Evolutionary conservation across 345 rosid genomes (phyloP), one percentile per base, ranked within the genome.

Genomic region (Pistacia integerrima): DNA sequence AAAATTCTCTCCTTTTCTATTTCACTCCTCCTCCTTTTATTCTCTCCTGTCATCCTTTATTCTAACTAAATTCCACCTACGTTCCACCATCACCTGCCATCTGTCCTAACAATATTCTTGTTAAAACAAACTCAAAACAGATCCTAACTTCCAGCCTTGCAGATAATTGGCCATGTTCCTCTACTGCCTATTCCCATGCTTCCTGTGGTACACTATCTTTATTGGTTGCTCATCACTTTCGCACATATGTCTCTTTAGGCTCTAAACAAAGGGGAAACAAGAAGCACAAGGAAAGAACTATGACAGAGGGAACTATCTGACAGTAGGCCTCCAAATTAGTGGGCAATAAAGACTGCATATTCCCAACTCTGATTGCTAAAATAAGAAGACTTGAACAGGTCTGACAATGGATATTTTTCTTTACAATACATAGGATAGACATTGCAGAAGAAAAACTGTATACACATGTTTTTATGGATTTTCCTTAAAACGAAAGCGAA

Each of bases 271-370:
- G 20, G n/a, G 4, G 8, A 8, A 14, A 20, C 10, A 28, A 72
- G 76, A 72, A 61, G 67, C 56, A 80, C 38, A 76, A 82, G 67
- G 49, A 17, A 76, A 11, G n/a, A 64, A 66, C 69, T 48, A 67
- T 11, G 16, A 77, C 36, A 41, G 16, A 66, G 17, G 49, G 55
- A 41, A n/a, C 55, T 13, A 74, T 49, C 48, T 33, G 57, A 55
- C 64, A n/a, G 20, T 20, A 65, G 8, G 55, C 22, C 14, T 25
- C 38, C 38, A 25, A 67, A 67, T 2, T 20, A 67, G 41, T 30
- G 20, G 30, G n/a, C n/a, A 64, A 59, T 10, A 56, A 2, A 22
- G 51, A 54, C 77, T 52, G 36, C 70, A 64, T 20, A 17, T 46
- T 38, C 14, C 67, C 18, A 46, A 12, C 17, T 17, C 22, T 48